Evolutionary conservation across 2,329 filamentous ascomycete species (phyloP).

Genomic region (Paecilomyces formosus): DNA sequence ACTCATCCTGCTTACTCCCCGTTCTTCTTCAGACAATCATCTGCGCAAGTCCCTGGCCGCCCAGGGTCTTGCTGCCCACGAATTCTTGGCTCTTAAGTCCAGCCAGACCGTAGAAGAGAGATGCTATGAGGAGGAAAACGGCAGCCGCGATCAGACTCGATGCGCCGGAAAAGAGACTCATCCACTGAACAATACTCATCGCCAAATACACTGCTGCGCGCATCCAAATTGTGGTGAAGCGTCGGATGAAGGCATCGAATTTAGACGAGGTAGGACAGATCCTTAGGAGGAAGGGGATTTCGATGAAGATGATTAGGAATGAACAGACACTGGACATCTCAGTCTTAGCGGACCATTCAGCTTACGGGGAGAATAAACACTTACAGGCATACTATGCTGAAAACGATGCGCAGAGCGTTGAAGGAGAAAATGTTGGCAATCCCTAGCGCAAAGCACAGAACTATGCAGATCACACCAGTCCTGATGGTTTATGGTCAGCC

Average conservation of each 20-base stretch:
- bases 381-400: constrained; percentile 52
- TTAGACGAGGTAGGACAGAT: constrained; percentile 91
- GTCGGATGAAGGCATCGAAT: constrained; percentile 85
- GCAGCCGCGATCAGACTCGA: constrained; percentile 81
- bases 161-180: constrained; percentile 59
- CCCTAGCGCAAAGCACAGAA: constrained; percentile 60
- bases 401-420: constrained; percentile 49
- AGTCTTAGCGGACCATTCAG: constrained; percentile 21
- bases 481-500: constrained; percentile 13
- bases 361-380: constrained; percentile 16
- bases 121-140: constrained; percentile 69
- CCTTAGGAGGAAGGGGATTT: constrained; percentile 88
- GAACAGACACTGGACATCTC: constrained; percentile 56
- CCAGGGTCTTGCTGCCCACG: constrained; percentile 78
- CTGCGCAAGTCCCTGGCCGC: constrained; percentile 86
- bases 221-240: constrained; percentile 94
- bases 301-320: constrained; percentile 73
- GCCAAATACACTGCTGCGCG: constrained; percentile 76
- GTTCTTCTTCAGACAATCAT: constrained; percentile 70
- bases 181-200: constrained; percentile 79
- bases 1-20: background rate
- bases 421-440: constrained; percentile 63
- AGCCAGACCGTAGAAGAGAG: constrained; percentile 61
- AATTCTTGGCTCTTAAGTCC: constrained; percentile 40
- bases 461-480: constrained; percentile 52